Percentiles rank a stretch among this genome's conserved stretches.
Evolutionary conservation across 2,329 filamentous ascomycete species (phyloP).

Genomic region (Podosphaera leucotricha): DNA sequence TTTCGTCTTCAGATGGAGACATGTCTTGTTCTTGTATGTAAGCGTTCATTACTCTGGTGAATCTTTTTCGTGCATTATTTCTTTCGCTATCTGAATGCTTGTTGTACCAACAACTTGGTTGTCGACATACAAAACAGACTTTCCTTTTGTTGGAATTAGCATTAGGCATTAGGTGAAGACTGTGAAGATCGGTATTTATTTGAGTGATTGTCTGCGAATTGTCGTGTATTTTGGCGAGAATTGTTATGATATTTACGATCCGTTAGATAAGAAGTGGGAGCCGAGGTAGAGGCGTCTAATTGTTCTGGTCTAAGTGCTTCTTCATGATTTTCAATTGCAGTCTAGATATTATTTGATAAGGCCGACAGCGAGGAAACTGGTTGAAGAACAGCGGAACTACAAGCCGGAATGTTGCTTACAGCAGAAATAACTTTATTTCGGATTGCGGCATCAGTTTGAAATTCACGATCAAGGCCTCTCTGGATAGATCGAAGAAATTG

Average conservation of each 20-base stretch:
- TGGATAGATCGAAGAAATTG: not conserved
- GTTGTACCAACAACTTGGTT: too few species aligned
- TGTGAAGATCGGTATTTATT: not conserved
- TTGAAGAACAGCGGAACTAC: not conserved
- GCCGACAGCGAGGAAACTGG: not conserved
- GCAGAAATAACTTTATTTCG: constrained; percentile 1
- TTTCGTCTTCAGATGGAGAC: not conserved
- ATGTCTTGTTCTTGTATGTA: not conserved
- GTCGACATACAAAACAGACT: too few species aligned
- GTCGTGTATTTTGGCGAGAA: not conserved
- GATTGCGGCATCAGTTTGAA: not conserved
- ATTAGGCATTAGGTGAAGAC: not conserved
- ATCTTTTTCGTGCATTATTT: not conserved
- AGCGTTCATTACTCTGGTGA: not conserved
- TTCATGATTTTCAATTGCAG: not conserved
- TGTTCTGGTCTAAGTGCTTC: not conserved
- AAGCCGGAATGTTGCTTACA: not conserved
- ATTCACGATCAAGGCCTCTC: not conserved
- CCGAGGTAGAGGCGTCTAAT: not conserved
- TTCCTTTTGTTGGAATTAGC: too few species aligned
- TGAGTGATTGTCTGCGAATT: not conserved
- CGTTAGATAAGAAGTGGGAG: not conserved
- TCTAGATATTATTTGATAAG: not conserved
- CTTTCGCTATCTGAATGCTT: not conserved
- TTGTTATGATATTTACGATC: not conserved